These are phyloP conservation scores for Corynespora cassiicola DNA, from an alignment of 2,329 filamentous ascomycete genomes.

Conservation along the genomic window DNA sequence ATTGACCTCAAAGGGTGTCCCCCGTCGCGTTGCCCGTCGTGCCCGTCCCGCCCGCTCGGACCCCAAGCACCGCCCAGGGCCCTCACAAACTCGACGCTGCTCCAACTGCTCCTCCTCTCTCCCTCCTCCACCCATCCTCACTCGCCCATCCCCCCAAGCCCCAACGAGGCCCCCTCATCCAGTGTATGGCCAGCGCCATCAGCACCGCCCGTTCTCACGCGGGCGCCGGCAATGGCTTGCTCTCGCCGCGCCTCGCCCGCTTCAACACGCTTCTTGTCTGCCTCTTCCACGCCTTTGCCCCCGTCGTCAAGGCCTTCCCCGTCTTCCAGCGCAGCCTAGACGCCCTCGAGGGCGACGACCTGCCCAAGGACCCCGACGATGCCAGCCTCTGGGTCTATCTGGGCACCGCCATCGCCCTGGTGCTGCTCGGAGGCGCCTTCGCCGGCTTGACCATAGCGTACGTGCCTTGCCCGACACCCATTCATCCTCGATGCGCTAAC, in stretches of 20 bases:
- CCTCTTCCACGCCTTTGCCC: slow-evolving; percentile 39
- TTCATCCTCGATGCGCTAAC: slow-evolving; percentile 28
- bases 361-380: slow-evolving; percentile 54
- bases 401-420: slow-evolving; percentile 77
- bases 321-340: slow-evolving; percentile 30
- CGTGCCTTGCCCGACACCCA: slow-evolving; percentile 40
- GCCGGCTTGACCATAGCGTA: slow-evolving; percentile 90
- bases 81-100: background rate
- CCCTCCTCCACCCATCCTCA: slow-evolving; percentile 14
- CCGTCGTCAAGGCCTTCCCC: slow-evolving; percentile 42
- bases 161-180: slow-evolving; percentile 16
- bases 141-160: background rate
- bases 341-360: slow-evolving; percentile 33
- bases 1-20: no score
- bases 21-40: background rate
- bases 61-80: background rate
- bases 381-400: slow-evolving; percentile 82
- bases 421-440: slow-evolving; percentile 89
- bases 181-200: slow-evolving; percentile 37
- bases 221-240: slow-evolving; percentile 35
- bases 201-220: slow-evolving; percentile 28
- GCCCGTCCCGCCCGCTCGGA: no score
- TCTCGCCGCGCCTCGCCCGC: slow-evolving; percentile 24
- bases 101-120: slow-evolving; percentile 8
- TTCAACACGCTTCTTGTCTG: slow-evolving; percentile 33